Base-by-base conservation (phyloP, 331 rosid genomes). In the Erythrophleum ivorense region DNA sequence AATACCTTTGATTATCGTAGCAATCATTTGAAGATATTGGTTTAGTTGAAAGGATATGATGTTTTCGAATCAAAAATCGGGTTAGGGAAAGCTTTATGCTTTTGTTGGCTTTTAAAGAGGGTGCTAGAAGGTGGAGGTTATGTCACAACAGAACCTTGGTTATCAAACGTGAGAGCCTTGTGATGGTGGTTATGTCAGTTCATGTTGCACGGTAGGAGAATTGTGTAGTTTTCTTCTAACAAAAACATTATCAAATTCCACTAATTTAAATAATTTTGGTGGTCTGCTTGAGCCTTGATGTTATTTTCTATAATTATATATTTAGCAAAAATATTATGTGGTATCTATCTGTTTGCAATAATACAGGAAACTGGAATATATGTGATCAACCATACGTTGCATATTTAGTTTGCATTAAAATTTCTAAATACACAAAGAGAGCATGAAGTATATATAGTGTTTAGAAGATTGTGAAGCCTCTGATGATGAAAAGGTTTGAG, bases 341-440 rank as follows among this genome's bases (percentile, higher is more conserved):
- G 43, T 75, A 31, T 53, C 7, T 81, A 73, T 29, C 45, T 48
- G 46, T 73, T 36, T 41, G 75, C 33, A 74, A 64, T 59, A 3
- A 53, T 73, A 70, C 78, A 74, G n/a, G 40, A 81, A 74, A 69
- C 46, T 36, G 72, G 59, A 53, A 33, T 71, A 24, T 40, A 10
- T 41, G 38, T 52, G 3, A 63, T 77, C 63, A 40, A 45, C 76
- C 69, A 16, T 18, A 2, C 11, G n/a, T 19, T 36, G 13, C 3
- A 7, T 11, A 15, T 80, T 49, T 38, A 29, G 48, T 59, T 38
- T 52, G 4, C 64, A 7, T 8, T 9, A 9, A 21, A 19, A 21
- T 58, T 58, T 58, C 13, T 3, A 4, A 53, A 58, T 58, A 53
- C 36, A 70, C 15, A 38, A 18, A 15, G 3, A 14, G 9, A 63